Evolutionary conservation across 495 filamentous ascomycete species (phyloP).

Genomic region (Xylaria bambusicola): DNA sequence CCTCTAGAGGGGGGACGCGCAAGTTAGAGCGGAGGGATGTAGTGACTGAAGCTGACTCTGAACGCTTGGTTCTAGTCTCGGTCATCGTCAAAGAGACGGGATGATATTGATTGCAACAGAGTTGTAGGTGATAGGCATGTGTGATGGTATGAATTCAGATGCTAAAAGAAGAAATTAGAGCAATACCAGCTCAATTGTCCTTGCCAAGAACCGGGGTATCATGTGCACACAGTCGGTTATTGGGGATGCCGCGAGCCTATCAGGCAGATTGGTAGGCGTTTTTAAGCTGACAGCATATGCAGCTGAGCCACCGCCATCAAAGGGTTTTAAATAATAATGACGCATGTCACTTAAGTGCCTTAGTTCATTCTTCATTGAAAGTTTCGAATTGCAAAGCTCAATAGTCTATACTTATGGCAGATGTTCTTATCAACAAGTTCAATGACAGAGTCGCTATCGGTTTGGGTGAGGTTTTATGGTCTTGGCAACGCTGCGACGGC

Average conservation of each 20-base stretch:
- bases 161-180: too few relatives aligned
- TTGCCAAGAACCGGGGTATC: not conserved
- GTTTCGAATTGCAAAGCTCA: not conserved
- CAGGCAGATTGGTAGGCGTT: not conserved
- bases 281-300: not conserved
- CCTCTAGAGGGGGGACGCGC: not conserved
- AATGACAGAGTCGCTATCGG: conserved; percentile 21
- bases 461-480: conserved; percentile 25
- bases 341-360: too few relatives aligned
- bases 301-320: not conserved
- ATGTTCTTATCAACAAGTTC: conserved; percentile 15
- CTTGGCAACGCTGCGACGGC: conserved; percentile 23
- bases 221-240: not conserved
- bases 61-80: not conserved
- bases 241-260: not conserved
- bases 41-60: not conserved
- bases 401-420: not conserved
- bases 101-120: too few relatives aligned
- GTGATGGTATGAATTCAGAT: too few relatives aligned
- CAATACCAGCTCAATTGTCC: not conserved
- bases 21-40: not conserved
- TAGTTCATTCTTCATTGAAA: too few relatives aligned
- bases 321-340: too few relatives aligned
- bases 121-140: too few relatives aligned
- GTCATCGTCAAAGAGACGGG: not conserved